Base-by-base conservation (phyloP, 768 basidiomycete genomes). In the Agrocybe praecox region DNA sequence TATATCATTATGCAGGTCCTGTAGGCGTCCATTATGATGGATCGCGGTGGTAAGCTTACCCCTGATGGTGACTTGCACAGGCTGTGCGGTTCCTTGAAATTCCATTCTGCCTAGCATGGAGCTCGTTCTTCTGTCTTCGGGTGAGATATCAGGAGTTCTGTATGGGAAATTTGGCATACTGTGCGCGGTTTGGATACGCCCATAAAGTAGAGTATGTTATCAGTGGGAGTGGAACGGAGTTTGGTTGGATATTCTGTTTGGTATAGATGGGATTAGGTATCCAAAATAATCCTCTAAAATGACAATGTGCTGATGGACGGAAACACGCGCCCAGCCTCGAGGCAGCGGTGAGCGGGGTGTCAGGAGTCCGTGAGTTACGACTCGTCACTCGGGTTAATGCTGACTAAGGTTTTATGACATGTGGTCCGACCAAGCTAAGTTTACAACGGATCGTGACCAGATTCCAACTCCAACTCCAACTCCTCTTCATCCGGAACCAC, bases 331-430 rank as follows among this genome's bases (percentile, higher is more conserved):
- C 36, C 36, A 15, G 36, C 36, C 36, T 40, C 36, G 36, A 40
- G 36, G 36, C 36, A 5, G n/a, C 36, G 6, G n/a, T 40, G 36
- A 3, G 3, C 36, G 40, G 52, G 19, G 56, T 57, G 56, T 29
- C 56, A 47, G 56, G 46, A 57, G 56, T 57, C 56, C 56, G 49
- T 57, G 56, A 52, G 56, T 29, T 9, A 9, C 26, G 5, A 29
- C 4, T 9, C 26, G 26, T n/a, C 26, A 9, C 45, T 9, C 18
- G 2, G 44, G 46, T 47, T 36, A 46, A 51, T 52, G 51, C 50
- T 19, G 36, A 40, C 36, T 57, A 57, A 57, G 18, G 36, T 15
- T 46, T 15, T 49, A 18, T 45, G 49, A 57, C 56, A 57, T 57
- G 56, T 57, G 50, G 50, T 34, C 43, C 33, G 10, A 46, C 21